phyloP scores from a whole-genome alignment of 352 stramenopile genomes.

The Phytopythium mirpurense region DNA sequence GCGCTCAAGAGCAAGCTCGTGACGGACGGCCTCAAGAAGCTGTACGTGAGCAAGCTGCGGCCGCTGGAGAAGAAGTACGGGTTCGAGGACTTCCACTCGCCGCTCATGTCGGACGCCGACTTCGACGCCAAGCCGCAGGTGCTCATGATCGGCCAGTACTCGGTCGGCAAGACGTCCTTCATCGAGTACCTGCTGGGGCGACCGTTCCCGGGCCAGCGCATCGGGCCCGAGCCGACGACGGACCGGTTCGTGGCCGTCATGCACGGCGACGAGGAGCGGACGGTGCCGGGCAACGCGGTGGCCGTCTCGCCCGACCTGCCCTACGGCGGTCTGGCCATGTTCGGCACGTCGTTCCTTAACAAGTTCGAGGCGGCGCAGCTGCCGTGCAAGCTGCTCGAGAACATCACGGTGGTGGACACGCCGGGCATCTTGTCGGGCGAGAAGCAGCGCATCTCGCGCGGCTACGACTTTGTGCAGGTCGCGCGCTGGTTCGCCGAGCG shows the following conservation, averaged over 20 bases:
- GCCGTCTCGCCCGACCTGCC: conserved; percentile 93
- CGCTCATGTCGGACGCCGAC: conserved; percentile 91
- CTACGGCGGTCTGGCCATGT: conserved; percentile 92
- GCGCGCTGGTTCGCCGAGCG: conserved; percentile 93
- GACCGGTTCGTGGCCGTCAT: conserved; percentile 98
- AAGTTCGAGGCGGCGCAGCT: conserved; percentile 97
- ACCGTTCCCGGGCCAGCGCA: conserved; percentile 95
- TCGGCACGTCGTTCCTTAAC: conserved; percentile 98
- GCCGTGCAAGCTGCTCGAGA: conserved; percentile 90
- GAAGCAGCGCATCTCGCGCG: conserved; percentile 96
- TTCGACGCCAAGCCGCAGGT: conserved; percentile 98
- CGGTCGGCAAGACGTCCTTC: conserved; percentile 98
- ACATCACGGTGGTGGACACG: conserved; percentile 98
- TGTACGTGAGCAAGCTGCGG: conserved; percentile 71
- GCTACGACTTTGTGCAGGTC: conserved; percentile 96
- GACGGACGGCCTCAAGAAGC: conserved; percentile 75
- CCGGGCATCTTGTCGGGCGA: conserved; percentile 98
- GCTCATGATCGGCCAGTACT: conserved; percentile 98
- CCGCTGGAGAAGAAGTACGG: conserved; percentile 90
- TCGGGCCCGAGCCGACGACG: conserved; percentile 97
- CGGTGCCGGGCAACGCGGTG: conserved; percentile 96
- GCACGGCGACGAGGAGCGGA: conserved; percentile 95
- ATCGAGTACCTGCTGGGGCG: conserved; percentile 95
- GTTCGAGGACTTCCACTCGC: conserved; percentile 92
- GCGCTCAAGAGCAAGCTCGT: conserved; percentile 59